Evolutionary conservation across 2,329 filamentous ascomycete species (phyloP), one percentile per base, ranked within the genome.

Genomic region (Mycosphaerelloides madeirae): DNA sequence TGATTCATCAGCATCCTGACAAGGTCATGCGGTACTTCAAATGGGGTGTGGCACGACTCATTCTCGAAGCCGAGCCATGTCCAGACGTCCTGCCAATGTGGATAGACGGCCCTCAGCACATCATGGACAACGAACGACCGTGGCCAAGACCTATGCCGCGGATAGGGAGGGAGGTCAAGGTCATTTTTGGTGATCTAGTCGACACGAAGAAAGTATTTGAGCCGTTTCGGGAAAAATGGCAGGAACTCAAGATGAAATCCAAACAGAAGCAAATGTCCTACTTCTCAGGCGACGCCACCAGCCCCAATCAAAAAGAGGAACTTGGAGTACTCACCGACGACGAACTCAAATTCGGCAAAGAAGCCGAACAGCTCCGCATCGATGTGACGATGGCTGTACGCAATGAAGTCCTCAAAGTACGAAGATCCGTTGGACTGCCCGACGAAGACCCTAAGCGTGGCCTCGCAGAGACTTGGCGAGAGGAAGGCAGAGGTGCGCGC

Each of bases 11-110:
- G 69, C 83, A 88, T 54, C 78, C 84, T 1, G 73, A 81, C 32
- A 81, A 82, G 57, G 80, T 83, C 6, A 83, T 97, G 75, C 85
- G 93, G 22, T 98, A 98, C 70, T 97, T 97, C 79, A 96, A 95
- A 72, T 98, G 93, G 93, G 93, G 93, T 1, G 76, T 97, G 1
- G 88, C 91, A 6, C 81, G 93, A 2, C 76, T 97, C 46, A 93
- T 98, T 46, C 79, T 98, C 36, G 93, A 98, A 67, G 80, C 84
- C 36, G 85, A 91, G 38, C 87, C 88, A 3, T 83, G 86, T 50
- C 93, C 93, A 0, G 87, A 94, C 55, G 78, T 98, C 15, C 78
- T 98, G 29, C 89, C 93, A 33, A 91, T 98, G 69, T 98, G 94
- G 74, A 84, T 97, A 38, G 87, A 96, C 59, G 93, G 93, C 20